Evolutionary conservation across 345 rosid species (phyloP), one percentile per base, ranked within the genome.

Genomic region (rapeseed (Brassica napus)): DNA sequence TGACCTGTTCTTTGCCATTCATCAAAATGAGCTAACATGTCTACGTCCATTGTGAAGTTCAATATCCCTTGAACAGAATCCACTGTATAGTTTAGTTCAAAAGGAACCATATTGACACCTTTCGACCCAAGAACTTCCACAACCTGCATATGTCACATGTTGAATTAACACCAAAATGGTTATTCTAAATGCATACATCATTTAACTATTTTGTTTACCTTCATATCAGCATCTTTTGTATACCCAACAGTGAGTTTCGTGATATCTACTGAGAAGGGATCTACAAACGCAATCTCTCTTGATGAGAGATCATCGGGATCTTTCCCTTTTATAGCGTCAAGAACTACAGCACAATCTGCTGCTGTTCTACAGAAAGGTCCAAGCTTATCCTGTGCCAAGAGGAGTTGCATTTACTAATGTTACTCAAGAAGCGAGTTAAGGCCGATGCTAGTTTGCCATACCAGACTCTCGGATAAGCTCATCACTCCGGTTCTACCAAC

Each of bases 391-490:
- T 88, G 86, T 52, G 52, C 81, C 59, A 76, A 9, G 26, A 39
- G 32, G n/a, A 82, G 18, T 54, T 55, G 26, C 24, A 49, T 32
- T 35, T 80, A 42, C 28, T 23, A 15, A 65, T 23, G 26, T 28
- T 14, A 49, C 52, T 52, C 0, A 63, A n/a, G 58, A 72, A 62
- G 42, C 21, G 1, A 0, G 3, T 54, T 6, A 30, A 55, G n/a
- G 30, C 66, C 1, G 0, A 15, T 62, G 32, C 75, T 49, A n/a
- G 28, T 54, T 8, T 1, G 4, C 4, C 64, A 15, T 83, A 91
- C 97, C 89, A 93, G 74, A 82, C 93, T 94, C 81, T 92, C 97
- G 28, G 98, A 86, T 86, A 93, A 76, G 86, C 98, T 89, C 98
- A 93, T 91, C 11, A 89, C 98, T 67, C 98, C 97, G 39, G 90